Conservation (phyloP, 805 yeast species). For the Metahyphopichia silvanorum region DNA sequence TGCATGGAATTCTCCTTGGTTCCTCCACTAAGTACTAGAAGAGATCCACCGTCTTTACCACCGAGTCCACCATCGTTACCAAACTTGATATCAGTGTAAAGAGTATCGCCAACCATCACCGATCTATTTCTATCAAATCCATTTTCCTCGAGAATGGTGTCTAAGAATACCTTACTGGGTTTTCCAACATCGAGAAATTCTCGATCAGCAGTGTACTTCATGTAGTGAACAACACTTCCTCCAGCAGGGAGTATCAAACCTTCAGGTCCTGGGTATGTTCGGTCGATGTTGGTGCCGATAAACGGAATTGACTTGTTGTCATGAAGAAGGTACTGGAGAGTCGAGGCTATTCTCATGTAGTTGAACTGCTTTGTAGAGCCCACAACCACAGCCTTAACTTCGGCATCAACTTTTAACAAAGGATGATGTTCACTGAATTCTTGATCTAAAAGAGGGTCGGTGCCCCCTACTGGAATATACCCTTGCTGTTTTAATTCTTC, state of each 20-base stretch:
- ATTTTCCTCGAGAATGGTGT: constrained; percentile 23
- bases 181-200: constrained; percentile 36
- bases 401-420: constrained; percentile 30
- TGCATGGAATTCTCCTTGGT: constrained; percentile 20
- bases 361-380: constrained; percentile 37
- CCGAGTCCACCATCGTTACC: constrained; percentile 40
- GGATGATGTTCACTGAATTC: constrained; percentile 23
- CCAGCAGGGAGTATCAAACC: constrained; percentile 40
- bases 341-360: constrained; percentile 33
- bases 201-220: constrained; percentile 33
- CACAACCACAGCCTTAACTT: constrained; percentile 38
- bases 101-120: constrained; percentile 40
- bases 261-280: constrained; percentile 36
- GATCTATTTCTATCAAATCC: constrained; percentile 25
- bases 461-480: constrained; percentile 34
- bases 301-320: constrained; percentile 30
- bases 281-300: constrained; percentile 39
- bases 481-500: constrained; percentile 30
- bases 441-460: constrained; percentile 20
- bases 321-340: constrained; percentile 35
- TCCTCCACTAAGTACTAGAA: constrained; percentile 38
- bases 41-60: constrained; percentile 22
- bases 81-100: constrained; percentile 41
- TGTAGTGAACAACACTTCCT: constrained; percentile 35
- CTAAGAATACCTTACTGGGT: constrained; percentile 30